phyloP scores from a whole-genome alignment of 2,329 filamentous ascomycete genomes.

The Fusarium siculi region DNA sequence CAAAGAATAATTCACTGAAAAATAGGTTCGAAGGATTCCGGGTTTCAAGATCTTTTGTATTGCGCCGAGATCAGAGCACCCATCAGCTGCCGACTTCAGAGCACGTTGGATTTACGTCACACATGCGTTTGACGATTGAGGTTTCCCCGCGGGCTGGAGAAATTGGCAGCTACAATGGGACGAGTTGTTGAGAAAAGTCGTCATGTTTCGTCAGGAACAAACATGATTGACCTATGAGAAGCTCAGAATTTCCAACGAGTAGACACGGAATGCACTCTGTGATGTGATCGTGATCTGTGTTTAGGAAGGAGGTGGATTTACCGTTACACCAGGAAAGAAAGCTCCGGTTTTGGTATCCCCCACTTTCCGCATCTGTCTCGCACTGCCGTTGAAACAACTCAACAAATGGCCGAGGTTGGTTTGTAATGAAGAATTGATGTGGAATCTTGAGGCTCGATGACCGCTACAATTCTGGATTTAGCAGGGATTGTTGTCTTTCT shows the following conservation, averaged over 20 bases:
- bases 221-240: neutral
- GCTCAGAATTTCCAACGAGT: slow-evolving; percentile 6
- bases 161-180: neutral
- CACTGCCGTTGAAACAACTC: neutral
- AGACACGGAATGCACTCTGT: neutral
- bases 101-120: slow-evolving; percentile 40
- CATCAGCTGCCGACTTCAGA: neutral
- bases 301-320: neutral
- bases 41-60: neutral
- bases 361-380: neutral
- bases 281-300: slow-evolving; percentile 2
- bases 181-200: slow-evolving; percentile 3
- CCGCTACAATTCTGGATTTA: neutral
- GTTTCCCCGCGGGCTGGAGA: neutral
- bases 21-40: rapidly evolving
- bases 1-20: neutral
- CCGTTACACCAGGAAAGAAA: slow-evolving; percentile 10
- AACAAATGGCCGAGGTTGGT: neutral
- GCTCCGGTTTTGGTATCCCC: slow-evolving; percentile 15
- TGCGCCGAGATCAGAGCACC: neutral
- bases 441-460: slow-evolving; percentile 26
- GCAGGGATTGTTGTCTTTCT: neutral
- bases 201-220: slow-evolving; percentile 19
- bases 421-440: slow-evolving; percentile 18
- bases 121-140: neutral